Percentiles rank a stretch among this genome's conserved stretches.
Evolutionary conservation across 257 asterid genomes (phyloP).

Genomic region (Solanum boliviense): DNA sequence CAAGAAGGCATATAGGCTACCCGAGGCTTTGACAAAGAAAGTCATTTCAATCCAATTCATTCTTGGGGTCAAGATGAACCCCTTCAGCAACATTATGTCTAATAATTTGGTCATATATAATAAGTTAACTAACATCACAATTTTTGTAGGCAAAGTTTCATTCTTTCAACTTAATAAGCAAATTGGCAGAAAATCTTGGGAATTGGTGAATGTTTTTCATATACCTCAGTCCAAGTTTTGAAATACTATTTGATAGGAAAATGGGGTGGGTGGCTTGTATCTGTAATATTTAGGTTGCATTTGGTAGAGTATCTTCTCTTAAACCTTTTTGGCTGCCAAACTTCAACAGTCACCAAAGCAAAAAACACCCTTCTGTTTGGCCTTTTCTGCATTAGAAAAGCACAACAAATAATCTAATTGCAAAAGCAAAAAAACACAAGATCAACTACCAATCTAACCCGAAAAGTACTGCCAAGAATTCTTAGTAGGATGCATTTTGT

Average conservation of each 20-base stretch:
- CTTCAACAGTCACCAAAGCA: constrained; percentile 2
- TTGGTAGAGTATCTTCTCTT: not conserved
- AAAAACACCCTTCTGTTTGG: not conserved
- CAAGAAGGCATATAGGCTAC: not conserved
- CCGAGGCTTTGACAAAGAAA: not conserved
- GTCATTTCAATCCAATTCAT: not conserved
- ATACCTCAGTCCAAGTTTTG: not conserved
- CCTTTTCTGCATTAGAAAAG: not conserved
- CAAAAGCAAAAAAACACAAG: not conserved
- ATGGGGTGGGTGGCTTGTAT: constrained; percentile 1
- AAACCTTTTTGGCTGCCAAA: constrained; percentile 15
- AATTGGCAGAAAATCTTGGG: not conserved
- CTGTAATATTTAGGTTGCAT: not conserved
- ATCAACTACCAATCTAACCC: constrained; percentile 1
- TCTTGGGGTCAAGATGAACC: not conserved
- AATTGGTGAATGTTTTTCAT: not conserved
- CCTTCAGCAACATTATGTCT: not conserved
- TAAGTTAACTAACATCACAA: not conserved
- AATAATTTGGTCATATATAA: not conserved
- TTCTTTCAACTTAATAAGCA: not conserved
- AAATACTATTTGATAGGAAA: not conserved
- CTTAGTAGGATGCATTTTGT: not conserved
- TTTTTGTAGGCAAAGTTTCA: not conserved
- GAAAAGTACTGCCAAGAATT: not conserved
- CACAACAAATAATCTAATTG: not conserved